phyloP scores from a whole-genome alignment of 2,329 filamentous ascomycete species.

The Phoma sp. region DNA sequence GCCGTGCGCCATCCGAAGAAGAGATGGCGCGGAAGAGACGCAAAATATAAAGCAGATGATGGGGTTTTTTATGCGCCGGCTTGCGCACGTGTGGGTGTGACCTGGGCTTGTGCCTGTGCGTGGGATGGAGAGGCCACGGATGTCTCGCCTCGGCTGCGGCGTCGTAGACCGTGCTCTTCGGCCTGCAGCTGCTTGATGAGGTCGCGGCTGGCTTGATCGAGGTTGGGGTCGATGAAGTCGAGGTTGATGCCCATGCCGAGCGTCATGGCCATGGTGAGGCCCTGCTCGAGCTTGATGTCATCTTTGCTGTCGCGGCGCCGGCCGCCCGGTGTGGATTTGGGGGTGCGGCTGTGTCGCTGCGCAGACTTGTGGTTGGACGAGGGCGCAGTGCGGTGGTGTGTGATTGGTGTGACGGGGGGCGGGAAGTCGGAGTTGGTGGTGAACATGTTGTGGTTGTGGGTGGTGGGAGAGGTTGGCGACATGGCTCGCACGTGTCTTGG shows the following conservation, averaged over 20 bases:
- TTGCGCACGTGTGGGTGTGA: conserved; percentile 6
- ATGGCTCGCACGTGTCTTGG: conserved; percentile 21
- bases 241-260: conserved; percentile 26
- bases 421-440: conserved; percentile 33
- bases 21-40: no score
- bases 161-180: conserved; percentile 40
- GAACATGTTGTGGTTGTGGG: conserved; percentile 31
- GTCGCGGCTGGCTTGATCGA: conserved; percentile 34
- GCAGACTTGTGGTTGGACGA: conserved; percentile 28
- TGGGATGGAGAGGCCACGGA: not conserved
- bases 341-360: conserved; percentile 34
- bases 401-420: conserved; percentile 21
- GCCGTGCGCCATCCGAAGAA: no score
- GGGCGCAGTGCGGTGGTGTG: conserved; percentile 13
- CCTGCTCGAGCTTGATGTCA: conserved; percentile 36
- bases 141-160: conserved; percentile 27
- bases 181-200: conserved; percentile 41
- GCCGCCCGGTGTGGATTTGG: conserved; percentile 37
- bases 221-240: conserved; percentile 33
- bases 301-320: conserved; percentile 33
- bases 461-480: conserved; percentile 23
- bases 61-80: conserved; percentile 1
- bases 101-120: not conserved
- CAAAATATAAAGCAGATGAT: no score
- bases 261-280: conserved; percentile 21